Base-by-base conservation (phyloP, 306 rosid genomes). In the Adenanthera pavonina region DNA sequence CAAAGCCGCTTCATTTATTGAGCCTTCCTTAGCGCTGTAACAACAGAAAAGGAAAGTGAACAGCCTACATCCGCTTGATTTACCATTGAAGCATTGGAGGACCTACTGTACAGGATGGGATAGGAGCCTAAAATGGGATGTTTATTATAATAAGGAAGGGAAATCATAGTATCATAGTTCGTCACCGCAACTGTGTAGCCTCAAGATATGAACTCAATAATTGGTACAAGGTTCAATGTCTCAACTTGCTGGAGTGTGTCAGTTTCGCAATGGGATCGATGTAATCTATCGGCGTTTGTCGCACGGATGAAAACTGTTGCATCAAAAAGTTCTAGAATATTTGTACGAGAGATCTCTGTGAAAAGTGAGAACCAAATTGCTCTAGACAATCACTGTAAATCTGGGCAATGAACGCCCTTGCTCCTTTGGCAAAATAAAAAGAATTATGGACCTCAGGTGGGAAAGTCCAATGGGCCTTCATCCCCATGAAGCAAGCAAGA, bases 21-120 rank as follows among this genome's bases (percentile, higher is more conserved):
- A 78, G 81, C 74, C 43, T 74, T 78, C 60, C 60, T 49, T 17
- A 35, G 59, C 69, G 81, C 80, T 67, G 41, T 78, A 78, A 78
- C 85, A 77, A 20, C 79, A 73, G 78, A 69, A 46, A 49, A 61
- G 52, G 53, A 60, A 34, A 33, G 54, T 85, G 49, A 85, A 72
- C 46, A 30, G 8, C 49, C 38, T 47, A 51, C 19, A 84, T 62
- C 69, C 48, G 19, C 33, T 59, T 69, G 76, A 53, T 75, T 71
- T 53, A 56, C 68, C 43, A 25, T 13, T 10, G 41, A 36, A 62
- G 43, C 44, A 36, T 75, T 6, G 59, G 60, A 34, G 43, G 54
- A 75, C n/a, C 61, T 81, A 48, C 47, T 17, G 12, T 17, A 64
- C 35, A 35, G 64, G 64, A 62, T 41, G 34, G 61, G 76, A 44